Evolutionary conservation across 169 alveolate species (phyloP).

Genomic region (Eimeria necatrix): DNA sequence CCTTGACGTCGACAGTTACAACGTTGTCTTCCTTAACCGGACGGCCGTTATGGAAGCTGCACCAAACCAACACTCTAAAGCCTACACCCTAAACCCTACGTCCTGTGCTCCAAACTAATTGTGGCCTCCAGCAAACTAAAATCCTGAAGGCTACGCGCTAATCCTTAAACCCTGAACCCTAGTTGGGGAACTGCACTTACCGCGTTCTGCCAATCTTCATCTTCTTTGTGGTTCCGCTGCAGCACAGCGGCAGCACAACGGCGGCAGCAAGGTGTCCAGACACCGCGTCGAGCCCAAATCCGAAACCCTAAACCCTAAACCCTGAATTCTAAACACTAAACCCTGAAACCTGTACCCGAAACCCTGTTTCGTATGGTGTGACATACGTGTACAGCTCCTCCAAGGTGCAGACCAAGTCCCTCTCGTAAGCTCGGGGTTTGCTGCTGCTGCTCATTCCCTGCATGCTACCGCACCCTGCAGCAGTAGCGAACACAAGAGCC

Average conservation of each 20-base stretch:
- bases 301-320: neutral
- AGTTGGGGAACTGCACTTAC: constrained; percentile 18
- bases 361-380: neutral
- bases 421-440: constrained; percentile 82
- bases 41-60: constrained; percentile 68
- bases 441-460: constrained; percentile 10
- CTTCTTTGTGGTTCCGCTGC: constrained; percentile 84
- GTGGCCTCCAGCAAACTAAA: neutral
- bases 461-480: constrained; percentile 77
- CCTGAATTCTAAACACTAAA: neutral
- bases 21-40: constrained; percentile 83
- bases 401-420: constrained; percentile 79
- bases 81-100: neutral
- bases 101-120: neutral
- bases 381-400: constrained; percentile 83
- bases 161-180: neutral
- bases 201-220: constrained; percentile 84
- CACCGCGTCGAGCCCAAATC: neutral
- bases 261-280: neutral
- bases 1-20: constrained; percentile 83
- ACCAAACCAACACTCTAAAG: neutral
- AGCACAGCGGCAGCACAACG: neutral
- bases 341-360: neutral
- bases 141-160: neutral
- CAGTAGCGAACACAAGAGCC: neutral